Conservation (phyloP, 2,329 filamentous ascomycete species). For the Scedosporium aurantiacum region DNA sequence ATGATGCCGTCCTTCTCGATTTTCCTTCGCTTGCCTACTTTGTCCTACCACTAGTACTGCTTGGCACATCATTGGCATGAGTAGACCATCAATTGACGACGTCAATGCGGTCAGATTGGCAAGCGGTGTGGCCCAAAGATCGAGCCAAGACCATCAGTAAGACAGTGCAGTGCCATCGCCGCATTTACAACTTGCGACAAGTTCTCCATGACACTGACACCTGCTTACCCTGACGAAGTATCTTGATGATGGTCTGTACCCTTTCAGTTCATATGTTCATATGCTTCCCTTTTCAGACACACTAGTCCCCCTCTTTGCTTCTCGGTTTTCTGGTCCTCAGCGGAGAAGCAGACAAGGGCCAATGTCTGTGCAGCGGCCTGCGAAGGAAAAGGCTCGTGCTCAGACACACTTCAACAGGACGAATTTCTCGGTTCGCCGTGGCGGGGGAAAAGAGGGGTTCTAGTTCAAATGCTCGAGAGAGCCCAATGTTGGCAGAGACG, state of each 20-base stretch:
- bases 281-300: background rate
- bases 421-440: background rate
- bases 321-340: background rate
- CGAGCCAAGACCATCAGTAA: background rate
- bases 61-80: background rate
- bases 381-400: background rate
- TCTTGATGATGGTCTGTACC: background rate
- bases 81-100: background rate
- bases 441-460: background rate
- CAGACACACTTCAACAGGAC: background rate
- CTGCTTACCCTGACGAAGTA: no score
- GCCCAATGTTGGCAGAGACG: background rate
- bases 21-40: background rate
- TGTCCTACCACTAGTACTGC: no score
- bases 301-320: background rate
- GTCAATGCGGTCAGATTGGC: background rate
- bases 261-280: background rate
- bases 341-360: background rate
- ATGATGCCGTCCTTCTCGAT: background rate
- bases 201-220: no score
- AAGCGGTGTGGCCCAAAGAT: background rate
- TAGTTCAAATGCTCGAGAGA: background rate
- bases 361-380: background rate
- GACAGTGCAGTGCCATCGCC: no score
- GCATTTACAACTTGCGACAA: no score